phyloP scores from a whole-genome alignment of 2,329 filamentous ascomycete species.

The Verticillium zaregamsianum region DNA sequence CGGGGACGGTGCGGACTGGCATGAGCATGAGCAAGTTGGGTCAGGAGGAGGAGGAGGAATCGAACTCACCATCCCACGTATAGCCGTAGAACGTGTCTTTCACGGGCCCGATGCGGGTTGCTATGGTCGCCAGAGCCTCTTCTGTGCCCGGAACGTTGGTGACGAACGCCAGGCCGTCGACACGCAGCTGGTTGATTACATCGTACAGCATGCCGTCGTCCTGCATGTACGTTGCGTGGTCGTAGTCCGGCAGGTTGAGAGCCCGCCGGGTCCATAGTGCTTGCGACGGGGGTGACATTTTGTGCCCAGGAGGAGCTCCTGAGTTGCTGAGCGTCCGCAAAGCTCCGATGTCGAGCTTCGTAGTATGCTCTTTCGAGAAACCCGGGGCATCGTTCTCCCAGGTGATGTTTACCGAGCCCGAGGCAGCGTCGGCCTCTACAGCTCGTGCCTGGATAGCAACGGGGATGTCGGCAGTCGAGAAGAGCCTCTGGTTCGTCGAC shows the following conservation, averaged over 20 bases:
- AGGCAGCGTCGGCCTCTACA: background rate
- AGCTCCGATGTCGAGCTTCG: too few relatives aligned
- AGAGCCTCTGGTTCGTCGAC: slow-evolving; percentile 3
- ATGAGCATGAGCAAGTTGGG: too few relatives aligned
- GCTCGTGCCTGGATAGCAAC: background rate
- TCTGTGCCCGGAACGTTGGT: background rate
- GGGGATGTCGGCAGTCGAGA: slow-evolving; percentile 4
- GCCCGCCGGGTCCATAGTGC: background rate
- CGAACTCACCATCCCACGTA: slow-evolving; percentile 3
- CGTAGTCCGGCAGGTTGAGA: slow-evolving; percentile 2
- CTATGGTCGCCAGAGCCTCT: background rate
- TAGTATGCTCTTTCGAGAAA: background rate
- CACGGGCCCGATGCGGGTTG: slow-evolving; percentile 3
- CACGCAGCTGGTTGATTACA: background rate
- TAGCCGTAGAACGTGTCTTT: slow-evolving; percentile 5
- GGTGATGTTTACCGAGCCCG: background rate
- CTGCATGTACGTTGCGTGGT: slow-evolving; percentile 3
- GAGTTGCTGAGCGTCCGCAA: too few relatives aligned
- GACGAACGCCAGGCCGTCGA: background rate
- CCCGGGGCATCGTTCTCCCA: background rate
- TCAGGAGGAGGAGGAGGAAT: background rate
- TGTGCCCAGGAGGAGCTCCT: too few relatives aligned
- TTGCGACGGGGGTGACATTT: background rate
- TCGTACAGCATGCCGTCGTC: background rate
- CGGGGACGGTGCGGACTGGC: slow-evolving; percentile 2